Evolutionary conservation across 306 rosid genomes (phyloP).

Genomic region (Dalbergia oliveri): DNA sequence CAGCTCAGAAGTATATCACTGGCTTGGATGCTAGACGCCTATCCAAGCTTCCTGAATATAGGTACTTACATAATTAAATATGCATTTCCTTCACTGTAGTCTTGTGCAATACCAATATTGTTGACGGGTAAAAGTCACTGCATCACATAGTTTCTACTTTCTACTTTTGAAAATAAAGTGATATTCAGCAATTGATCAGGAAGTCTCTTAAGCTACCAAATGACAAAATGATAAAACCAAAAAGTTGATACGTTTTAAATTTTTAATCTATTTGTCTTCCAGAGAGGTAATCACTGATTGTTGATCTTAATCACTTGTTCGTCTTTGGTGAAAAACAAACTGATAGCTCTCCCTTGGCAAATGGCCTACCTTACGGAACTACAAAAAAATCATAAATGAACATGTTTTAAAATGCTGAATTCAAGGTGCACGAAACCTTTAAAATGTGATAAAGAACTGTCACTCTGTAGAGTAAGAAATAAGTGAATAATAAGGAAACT

Average conservation of each 20-base stretch:
- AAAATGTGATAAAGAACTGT: neutral
- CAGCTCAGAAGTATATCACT: slow-evolving; percentile 87
- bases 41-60: slow-evolving; percentile 79
- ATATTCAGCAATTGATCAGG: neutral
- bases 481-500: neutral
- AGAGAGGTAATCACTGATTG: neutral
- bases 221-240: neutral
- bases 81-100: slow-evolving; percentile 10
- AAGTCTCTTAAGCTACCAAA: neutral
- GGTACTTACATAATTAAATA: slow-evolving; percentile 55
- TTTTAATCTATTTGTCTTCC: slow-evolving; percentile 7
- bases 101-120: neutral
- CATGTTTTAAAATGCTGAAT: neutral
- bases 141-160: neutral
- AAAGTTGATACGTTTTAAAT: no score
- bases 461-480: neutral
- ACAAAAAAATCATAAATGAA: neutral
- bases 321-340: neutral
- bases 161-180: neutral
- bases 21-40: slow-evolving; percentile 96
- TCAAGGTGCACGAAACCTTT: neutral
- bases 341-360: neutral
- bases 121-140: neutral
- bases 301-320: neutral
- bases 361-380: neutral